Evolutionary conservation across 306 rosid genomes (phyloP).

Genomic region (peach (Prunus persica)): DNA sequence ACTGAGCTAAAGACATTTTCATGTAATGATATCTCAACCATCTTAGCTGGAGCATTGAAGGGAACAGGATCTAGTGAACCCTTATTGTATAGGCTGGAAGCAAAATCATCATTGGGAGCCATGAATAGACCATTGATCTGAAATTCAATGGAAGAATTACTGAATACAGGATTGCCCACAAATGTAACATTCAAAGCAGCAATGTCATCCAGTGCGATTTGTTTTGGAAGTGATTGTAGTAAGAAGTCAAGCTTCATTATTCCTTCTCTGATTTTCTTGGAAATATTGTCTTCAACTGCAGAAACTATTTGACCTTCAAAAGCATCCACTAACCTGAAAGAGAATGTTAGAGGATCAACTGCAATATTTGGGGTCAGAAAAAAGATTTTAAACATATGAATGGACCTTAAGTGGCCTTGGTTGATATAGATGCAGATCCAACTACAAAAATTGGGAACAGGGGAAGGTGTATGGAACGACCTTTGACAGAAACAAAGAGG

Average conservation of each 20-base stretch:
- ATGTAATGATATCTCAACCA: slow-evolving; percentile 71
- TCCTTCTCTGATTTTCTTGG: slow-evolving; percentile 62
- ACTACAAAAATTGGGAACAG: neutral
- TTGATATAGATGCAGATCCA: neutral
- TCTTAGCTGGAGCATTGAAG: slow-evolving; percentile 51
- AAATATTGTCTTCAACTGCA: slow-evolving; percentile 59
- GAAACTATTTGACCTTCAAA: slow-evolving; percentile 58
- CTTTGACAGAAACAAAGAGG: neutral
- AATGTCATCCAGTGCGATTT: slow-evolving; percentile 41
- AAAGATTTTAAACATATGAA: neutral
- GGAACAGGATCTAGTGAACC: slow-evolving; percentile 30
- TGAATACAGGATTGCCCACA: slow-evolving; percentile 55
- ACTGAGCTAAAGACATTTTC: slow-evolving; percentile 71
- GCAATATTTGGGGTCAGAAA: neutral
- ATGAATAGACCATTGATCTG: slow-evolving; percentile 67
- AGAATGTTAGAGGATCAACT: slow-evolving; percentile 4
- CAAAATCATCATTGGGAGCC: slow-evolving; percentile 21
- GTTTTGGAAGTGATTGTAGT: slow-evolving; percentile 63
- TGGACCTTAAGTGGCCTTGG: neutral
- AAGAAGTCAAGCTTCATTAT: slow-evolving; percentile 47
- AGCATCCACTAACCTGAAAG: slow-evolving; percentile 60
- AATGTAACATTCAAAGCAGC: slow-evolving; percentile 68
- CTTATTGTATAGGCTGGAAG: slow-evolving; percentile 28
- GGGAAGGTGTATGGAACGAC: neutral
- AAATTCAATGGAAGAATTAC: slow-evolving; percentile 51